Conservation (phyloP, 192 early-diverging fungal genomes). For the Cladochytrium replicatum region DNA sequence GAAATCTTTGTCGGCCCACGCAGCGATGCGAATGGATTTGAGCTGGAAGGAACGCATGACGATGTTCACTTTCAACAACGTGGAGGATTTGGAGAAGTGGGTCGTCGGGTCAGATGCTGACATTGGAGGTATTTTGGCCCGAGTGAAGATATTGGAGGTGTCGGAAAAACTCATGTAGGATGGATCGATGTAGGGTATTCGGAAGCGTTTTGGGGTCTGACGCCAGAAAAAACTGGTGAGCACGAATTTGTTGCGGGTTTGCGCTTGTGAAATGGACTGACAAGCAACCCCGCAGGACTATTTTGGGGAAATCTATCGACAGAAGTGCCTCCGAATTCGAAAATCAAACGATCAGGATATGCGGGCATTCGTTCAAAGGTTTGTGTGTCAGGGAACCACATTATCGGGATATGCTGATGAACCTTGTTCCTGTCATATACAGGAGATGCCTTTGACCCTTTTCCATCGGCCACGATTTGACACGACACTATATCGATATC, state of each 20-base stretch:
- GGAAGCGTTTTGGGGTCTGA: conserved; percentile 66
- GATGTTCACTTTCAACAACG: conserved; percentile 53
- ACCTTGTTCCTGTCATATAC: conserved; percentile 7
- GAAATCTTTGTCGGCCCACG: neutral
- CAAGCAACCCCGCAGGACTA: conserved; percentile 16
- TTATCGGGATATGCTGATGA: neutral
- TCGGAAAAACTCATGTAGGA: neutral
- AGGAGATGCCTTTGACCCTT: conserved; percentile 54
- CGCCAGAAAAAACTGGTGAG: conserved; percentile 45
- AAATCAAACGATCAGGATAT: conserved; percentile 76
- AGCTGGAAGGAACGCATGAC: conserved; percentile 60
- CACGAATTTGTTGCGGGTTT: conserved; percentile 1
- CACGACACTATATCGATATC: conserved; percentile 72
- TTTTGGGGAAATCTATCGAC: conserved; percentile 79
- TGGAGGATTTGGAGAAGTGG: conserved; percentile 64
- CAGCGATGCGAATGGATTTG: conserved; percentile 17
- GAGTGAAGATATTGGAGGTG: neutral
- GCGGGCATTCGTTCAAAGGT: conserved; percentile 81
- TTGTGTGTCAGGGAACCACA: neutral
- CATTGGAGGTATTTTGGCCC: conserved; percentile 67
- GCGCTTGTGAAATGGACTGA: neutral
- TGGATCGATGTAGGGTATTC: conserved; percentile 45
- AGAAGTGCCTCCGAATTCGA: conserved; percentile 60
- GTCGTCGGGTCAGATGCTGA: conserved; percentile 81
- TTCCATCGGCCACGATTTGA: conserved; percentile 76